phyloP scores from a whole-genome alignment of 1,284 basidiomycete genomes.

The Irpex rosettiformis region DNA sequence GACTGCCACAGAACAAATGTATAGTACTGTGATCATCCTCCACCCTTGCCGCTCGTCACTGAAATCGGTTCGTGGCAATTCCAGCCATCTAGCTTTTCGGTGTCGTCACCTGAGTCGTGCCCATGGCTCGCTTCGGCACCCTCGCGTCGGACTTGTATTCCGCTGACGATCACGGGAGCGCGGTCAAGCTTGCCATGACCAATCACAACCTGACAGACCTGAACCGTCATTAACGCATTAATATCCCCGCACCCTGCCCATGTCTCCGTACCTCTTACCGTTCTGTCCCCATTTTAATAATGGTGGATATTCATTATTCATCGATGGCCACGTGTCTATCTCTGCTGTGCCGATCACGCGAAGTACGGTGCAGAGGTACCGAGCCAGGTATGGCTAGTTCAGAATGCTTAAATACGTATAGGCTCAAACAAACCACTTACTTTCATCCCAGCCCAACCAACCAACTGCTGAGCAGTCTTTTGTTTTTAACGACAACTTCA shows the following conservation, averaged over 20 bases:
- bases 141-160: neutral
- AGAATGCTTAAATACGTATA: neutral
- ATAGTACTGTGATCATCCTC: neutral
- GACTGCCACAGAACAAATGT: neutral
- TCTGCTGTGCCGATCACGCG: neutral
- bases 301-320: neutral
- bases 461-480: neutral
- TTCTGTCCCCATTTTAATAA: neutral
- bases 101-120: neutral
- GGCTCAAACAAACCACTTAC: neutral
- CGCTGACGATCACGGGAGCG: neutral
- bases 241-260: neutral
- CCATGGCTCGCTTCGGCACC: neutral
- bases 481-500: neutral
- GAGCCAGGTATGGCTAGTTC: neutral
- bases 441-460: neutral
- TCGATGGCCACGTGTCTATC: neutral
- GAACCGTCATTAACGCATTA: neutral
- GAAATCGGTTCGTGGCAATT: neutral
- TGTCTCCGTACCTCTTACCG: neutral
- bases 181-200: neutral
- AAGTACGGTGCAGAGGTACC: neutral
- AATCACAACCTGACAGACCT: neutral
- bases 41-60: neutral
- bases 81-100: neutral